Conservation (phyloP, 2,329 filamentous ascomycete genomes). For the Ophiostoma triangulosporum region DNA sequence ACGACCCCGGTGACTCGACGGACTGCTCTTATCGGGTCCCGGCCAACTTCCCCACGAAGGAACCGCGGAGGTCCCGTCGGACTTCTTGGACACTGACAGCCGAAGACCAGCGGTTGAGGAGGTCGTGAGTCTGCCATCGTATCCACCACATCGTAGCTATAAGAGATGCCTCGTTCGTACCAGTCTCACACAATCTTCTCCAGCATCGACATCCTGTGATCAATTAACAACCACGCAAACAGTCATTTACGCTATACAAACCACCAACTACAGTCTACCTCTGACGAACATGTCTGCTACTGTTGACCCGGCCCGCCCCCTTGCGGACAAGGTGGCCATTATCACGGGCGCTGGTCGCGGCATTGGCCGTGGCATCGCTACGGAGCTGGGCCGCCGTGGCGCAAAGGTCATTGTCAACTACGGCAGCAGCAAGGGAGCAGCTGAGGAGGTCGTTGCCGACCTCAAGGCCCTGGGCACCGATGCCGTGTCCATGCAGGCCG, state of each 20-base stretch:
- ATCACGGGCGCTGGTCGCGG: conserved; percentile 53
- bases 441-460: conserved; percentile 41
- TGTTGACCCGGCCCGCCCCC: not conserved
- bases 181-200: too few relatives aligned
- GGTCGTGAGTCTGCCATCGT: not conserved
- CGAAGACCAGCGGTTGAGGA: not conserved
- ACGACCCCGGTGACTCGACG: too few relatives aligned
- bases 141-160: too few relatives aligned
- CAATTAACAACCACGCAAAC: not conserved
- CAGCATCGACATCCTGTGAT: too few relatives aligned
- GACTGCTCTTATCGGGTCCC: not conserved
- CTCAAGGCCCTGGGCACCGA: conserved; percentile 43
- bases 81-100: not conserved
- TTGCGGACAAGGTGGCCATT: conserved; percentile 41
- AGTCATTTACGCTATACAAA: not conserved
- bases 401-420: conserved; percentile 57
- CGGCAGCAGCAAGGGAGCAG: conserved; percentile 38
- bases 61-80: conserved; percentile 8
- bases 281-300: not conserved
- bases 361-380: conserved; percentile 52
- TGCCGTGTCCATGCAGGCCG: conserved; percentile 47
- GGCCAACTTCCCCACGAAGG: conserved; percentile 8
- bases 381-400: conserved; percentile 53
- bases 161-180: too few relatives aligned
- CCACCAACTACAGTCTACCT: not conserved